Percentiles rank a stretch among this genome's conserved stretches.
Evolutionary conservation across 2,329 filamentous ascomycete species (phyloP).

Genomic region (Fusarium solani-melongenae): DNA sequence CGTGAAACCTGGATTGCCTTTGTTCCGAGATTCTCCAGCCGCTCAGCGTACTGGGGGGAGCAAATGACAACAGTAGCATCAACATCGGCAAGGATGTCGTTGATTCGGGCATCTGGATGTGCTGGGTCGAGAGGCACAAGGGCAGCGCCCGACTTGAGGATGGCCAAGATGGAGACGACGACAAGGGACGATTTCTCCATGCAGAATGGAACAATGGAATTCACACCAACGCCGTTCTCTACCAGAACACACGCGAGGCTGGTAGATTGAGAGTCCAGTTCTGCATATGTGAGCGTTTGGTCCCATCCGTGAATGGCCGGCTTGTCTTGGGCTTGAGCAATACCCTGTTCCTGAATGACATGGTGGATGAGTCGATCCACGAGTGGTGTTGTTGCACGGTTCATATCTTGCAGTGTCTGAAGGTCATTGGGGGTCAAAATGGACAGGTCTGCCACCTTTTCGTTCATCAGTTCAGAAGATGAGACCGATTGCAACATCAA

Average conservation of each 20-base stretch:
- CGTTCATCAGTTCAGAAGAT: background rate
- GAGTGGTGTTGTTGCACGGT: background rate
- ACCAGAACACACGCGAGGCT: background rate
- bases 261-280: slow-evolving; percentile 42
- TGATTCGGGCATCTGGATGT: slow-evolving; percentile 18
- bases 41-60: background rate
- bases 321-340: slow-evolving; percentile 8
- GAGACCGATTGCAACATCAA: slow-evolving; percentile 12
- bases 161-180: slow-evolving; percentile 4
- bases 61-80: background rate
- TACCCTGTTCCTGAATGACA: background rate
- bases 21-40: slow-evolving; percentile 7
- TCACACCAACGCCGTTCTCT: background rate
- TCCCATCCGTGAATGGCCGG: slow-evolving; percentile 53
- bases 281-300: slow-evolving; percentile 52
- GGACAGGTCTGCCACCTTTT: background rate
- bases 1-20: slow-evolving; percentile 3
- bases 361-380: slow-evolving; percentile 14
- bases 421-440: slow-evolving; percentile 7
- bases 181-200: slow-evolving; percentile 25
- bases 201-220: slow-evolving; percentile 15
- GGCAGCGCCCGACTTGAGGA: slow-evolving; percentile 12
- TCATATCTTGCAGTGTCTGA: slow-evolving; percentile 10
- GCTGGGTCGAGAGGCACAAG: slow-evolving; percentile 14
- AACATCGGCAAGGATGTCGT: background rate